phyloP scores from a whole-genome alignment of 441 rosid species.

The Adansonia grandidieri region DNA sequence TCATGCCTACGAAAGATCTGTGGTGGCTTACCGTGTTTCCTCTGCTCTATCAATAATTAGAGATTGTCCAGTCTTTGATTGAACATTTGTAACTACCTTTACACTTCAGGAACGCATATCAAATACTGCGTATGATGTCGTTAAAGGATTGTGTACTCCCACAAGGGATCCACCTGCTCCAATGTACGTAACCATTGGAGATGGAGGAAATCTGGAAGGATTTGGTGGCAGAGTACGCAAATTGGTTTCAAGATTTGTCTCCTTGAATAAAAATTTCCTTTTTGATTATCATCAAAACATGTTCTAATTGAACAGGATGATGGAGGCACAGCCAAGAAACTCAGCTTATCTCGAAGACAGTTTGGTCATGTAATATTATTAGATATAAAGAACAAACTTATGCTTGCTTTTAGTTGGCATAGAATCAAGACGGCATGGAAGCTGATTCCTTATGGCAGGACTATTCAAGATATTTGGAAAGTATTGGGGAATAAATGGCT shows the following conservation, averaged over 20 bases:
- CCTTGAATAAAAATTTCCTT: not conserved
- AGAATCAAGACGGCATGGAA: conserved; percentile 51
- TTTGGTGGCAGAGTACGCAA: conserved; percentile 57
- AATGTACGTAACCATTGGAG: conserved; percentile 77
- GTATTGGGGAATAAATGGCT: too few relatives aligned
- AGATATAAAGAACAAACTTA: conserved; percentile 70
- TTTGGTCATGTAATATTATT: conserved; percentile 76
- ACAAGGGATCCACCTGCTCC: conserved; percentile 72
- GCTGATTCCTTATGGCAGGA: not conserved
- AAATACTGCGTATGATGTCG: conserved; percentile 63
- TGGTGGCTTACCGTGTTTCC: conserved; percentile 31
- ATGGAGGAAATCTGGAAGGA: conserved; percentile 87
- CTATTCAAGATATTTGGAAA: not conserved
- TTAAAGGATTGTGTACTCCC: conserved; percentile 64
- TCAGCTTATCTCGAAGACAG: conserved; percentile 78
- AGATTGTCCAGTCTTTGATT: too few relatives aligned
- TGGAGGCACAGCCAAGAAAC: conserved; percentile 79
- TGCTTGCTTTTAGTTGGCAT: conserved; percentile 75
- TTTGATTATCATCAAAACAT: not conserved
- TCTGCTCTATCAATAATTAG: too few relatives aligned
- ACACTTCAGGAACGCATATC: conserved; percentile 72
- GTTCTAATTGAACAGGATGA: conserved; percentile 55
- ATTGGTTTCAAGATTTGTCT: not conserved
- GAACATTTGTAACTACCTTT: not conserved
- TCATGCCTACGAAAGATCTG: conserved; percentile 90